Percentiles rank a stretch among this genome's conserved stretches.
phyloP scores from a whole-genome alignment of 1,139 yeast genomes.

The Saccharomyces hybrid region DNA sequence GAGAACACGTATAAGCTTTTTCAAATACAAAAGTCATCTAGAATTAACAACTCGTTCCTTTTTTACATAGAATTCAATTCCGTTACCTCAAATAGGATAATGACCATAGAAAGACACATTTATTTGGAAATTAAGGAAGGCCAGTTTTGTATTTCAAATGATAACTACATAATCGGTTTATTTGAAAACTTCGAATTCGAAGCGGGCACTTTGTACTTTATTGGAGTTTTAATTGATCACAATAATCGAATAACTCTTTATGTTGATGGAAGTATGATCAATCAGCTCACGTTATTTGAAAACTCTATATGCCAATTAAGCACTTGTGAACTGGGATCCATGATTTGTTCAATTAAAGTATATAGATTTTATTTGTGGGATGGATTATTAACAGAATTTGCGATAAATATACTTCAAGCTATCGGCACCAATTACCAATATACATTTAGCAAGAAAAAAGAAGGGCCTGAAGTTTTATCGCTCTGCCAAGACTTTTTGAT shows the following conservation, averaged over 20 bases:
- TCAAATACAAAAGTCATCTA: slow-evolving; percentile 1
- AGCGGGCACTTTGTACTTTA: slow-evolving; percentile 13
- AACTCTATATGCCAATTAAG: slow-evolving; percentile 4
- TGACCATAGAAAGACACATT: slow-evolving; percentile 19
- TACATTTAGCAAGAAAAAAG: slow-evolving; percentile 1
- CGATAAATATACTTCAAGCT: slow-evolving; percentile 6
- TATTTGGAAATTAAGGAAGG: slow-evolving; percentile 26
- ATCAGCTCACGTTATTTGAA: slow-evolving; percentile 14
- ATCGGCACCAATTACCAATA: slow-evolving; percentile 7
- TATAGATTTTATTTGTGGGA: slow-evolving; percentile 15
- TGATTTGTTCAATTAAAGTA: slow-evolving; percentile 25
- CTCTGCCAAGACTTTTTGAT: not conserved
- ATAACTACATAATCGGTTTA: slow-evolving; percentile 24
- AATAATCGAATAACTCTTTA: slow-evolving; percentile 13
- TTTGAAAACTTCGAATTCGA: slow-evolving; percentile 26
- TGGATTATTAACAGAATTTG: slow-evolving; percentile 7
- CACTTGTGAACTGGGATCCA: slow-evolving; percentile 24
- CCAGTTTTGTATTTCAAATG: slow-evolving; percentile 25
- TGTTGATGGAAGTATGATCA: slow-evolving; percentile 21
- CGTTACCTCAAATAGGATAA: slow-evolving; percentile 22
- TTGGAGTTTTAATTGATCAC: slow-evolving; percentile 12
- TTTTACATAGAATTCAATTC: slow-evolving; percentile 20
- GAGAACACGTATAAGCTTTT: slow-evolving; percentile 20
- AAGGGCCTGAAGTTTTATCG: not conserved
- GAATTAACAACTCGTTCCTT: slow-evolving; percentile 13